Base-by-base conservation (phyloP, 768 basidiomycete species). In the Xerocomus spinulosus region DNA sequence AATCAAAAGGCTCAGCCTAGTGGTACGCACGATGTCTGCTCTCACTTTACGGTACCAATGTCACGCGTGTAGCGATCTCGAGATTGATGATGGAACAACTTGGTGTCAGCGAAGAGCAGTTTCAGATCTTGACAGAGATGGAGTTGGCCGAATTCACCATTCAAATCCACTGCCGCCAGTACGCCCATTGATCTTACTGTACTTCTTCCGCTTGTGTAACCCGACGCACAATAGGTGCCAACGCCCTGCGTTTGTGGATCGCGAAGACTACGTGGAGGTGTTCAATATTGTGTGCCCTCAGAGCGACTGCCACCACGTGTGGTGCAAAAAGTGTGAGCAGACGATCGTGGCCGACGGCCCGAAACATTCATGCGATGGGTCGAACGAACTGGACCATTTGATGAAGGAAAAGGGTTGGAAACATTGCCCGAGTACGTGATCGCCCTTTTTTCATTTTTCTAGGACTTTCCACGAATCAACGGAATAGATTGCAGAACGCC, bases 241-340 rank as follows among this genome's bases (percentile, higher is more conserved):
- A 17, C 60, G 73, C 17, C 69, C 74, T 2, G 61, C 73, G 14
- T 74, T 72, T 44, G 75, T 85, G 13, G 81, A 80, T 54, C 72
- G 74, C 23, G 54, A 62, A 30, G 78, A 82, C 46, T 72, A 76
- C 49, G 58, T 65, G 10, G 66, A 66, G 3, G 58, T 60, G 13
- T 60, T 63, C 26, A 68, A 72, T 20, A 62, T 85, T 29, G 59
- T 65, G 10, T 85, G 83, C 50, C 81, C 80, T 4, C 57, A 75
- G 26, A 66, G 59, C 0, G 60, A 62, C 15, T 85, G 83, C 47
- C 56, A 62, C 1, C 63, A 80, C 52, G 65, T 70, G 7, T 85
- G 82, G 83, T 85, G 83, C 63, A 84, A 78, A 63, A 62, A 63
- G 25, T 85, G 83, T 62, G 74, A 73, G 24, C 75, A 79, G 47